Evolutionary conservation across 2,329 filamentous ascomycete genomes (phyloP).

Genomic region (Emergomyces pasteurianus): DNA sequence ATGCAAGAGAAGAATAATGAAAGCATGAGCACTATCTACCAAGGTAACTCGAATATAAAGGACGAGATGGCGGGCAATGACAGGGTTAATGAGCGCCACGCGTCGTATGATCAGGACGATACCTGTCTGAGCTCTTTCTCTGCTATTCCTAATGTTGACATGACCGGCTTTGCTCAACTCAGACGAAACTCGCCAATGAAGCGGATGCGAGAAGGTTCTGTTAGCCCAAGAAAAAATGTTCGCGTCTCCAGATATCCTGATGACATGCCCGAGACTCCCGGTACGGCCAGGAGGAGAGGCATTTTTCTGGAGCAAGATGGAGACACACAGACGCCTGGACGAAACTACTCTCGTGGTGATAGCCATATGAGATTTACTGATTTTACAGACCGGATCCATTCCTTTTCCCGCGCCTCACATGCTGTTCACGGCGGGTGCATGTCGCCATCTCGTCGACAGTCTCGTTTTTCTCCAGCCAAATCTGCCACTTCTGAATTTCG

Average conservation of each 20-base stretch:
- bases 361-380: conserved; percentile 74
- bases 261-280: conserved; percentile 32
- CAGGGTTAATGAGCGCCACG: conserved; percentile 2
- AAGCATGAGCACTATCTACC: conserved; percentile 31
- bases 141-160: conserved; percentile 60
- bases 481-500: conserved; percentile 24
- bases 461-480: conserved; percentile 32
- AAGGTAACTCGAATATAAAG: conserved; percentile 15
- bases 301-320: conserved; percentile 18
- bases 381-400: conserved; percentile 68
- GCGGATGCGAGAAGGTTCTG: conserved; percentile 24
- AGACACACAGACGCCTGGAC: conserved; percentile 38
- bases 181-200: conserved; percentile 51
- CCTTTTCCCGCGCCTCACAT: conserved; percentile 37
- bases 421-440: conserved; percentile 28
- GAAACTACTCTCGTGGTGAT: conserved; percentile 33
- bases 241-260: conserved; percentile 11
- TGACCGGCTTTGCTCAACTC: conserved; percentile 70
- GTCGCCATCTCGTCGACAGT: conserved; percentile 25
- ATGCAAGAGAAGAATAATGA: conserved; percentile 29
- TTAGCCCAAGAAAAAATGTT: conserved; percentile 32
- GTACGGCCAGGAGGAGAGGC: conserved; percentile 31
- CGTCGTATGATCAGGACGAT: conserved; percentile 23
- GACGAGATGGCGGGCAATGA: conserved; percentile 15
- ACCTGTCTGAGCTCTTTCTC: conserved; percentile 72